Conservation (phyloP, 495 filamentous ascomycete species). For the Xylaria bambusicola region DNA sequence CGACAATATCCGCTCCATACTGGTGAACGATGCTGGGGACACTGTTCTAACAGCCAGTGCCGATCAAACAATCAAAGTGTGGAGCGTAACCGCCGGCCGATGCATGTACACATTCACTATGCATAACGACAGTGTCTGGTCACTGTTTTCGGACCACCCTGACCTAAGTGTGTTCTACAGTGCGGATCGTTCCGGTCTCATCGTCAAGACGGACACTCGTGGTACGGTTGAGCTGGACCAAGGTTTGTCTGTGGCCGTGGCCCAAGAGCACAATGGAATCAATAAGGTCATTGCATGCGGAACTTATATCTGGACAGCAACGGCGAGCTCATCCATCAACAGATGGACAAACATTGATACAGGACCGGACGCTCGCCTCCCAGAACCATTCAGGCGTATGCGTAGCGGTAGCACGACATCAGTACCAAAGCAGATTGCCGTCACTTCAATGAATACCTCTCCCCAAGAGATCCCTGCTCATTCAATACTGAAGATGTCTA, state of each 20-base stretch:
- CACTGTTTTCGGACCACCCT: slow-evolving; percentile 85
- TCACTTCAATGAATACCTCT: slow-evolving; percentile 35
- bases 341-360: slow-evolving; percentile 90
- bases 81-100: slow-evolving; percentile 90
- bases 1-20: slow-evolving; percentile 87
- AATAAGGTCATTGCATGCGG: slow-evolving; percentile 79
- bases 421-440: slow-evolving; percentile 33
- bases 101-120: slow-evolving; percentile 98
- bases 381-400: slow-evolving; percentile 56
- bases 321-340: slow-evolving; percentile 91
- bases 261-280: slow-evolving; percentile 88
- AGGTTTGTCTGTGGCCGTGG: slow-evolving; percentile 81
- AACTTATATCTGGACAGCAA: slow-evolving; percentile 91
- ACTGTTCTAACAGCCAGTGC: slow-evolving; percentile 93
- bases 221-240: slow-evolving; percentile 73
- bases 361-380: slow-evolving; percentile 52
- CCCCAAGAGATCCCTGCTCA: slow-evolving; percentile 70
- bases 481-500: slow-evolving; percentile 76
- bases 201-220: slow-evolving; percentile 91
- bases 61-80: slow-evolving; percentile 95
- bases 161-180: slow-evolving; percentile 89
- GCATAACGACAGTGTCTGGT: slow-evolving; percentile 99
- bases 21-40: slow-evolving; percentile 85
- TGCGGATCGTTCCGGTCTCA: slow-evolving; percentile 83
- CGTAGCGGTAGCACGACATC: slow-evolving; percentile 53